Conservation (phyloP, 2,329 filamentous ascomycete genomes). For the Cercospora sesami region DNA sequence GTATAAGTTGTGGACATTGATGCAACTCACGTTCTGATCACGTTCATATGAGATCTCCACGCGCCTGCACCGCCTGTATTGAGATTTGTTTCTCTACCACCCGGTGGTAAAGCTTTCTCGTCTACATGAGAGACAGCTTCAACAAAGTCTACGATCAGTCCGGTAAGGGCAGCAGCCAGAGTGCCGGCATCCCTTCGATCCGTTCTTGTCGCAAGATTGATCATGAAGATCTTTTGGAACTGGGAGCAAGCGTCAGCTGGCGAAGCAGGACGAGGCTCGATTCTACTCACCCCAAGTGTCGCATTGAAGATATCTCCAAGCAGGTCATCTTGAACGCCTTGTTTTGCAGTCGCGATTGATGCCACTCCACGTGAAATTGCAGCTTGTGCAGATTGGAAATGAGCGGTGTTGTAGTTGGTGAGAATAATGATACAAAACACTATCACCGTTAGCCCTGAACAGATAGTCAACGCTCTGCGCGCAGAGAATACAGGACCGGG, state of each 20-base stretch:
- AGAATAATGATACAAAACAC: background rate
- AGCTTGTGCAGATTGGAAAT: background rate
- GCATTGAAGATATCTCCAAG: background rate
- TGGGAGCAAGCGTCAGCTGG: background rate
- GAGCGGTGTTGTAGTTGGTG: background rate
- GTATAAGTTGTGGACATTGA: background rate
- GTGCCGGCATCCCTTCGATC: constrained; percentile 54
- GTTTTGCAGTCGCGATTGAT: background rate
- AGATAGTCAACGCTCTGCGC: background rate
- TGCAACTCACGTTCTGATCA: background rate
- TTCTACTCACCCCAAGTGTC: background rate
- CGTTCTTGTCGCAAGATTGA: constrained; percentile 51
- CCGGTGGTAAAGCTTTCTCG: background rate
- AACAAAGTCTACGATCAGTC: constrained; percentile 48
- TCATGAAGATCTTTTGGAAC: constrained; percentile 55
- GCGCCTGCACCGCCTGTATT: background rate
- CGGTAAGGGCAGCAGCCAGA: constrained; percentile 48
- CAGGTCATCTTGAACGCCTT: background rate
- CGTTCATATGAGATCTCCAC: constrained; percentile 12
- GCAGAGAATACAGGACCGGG: background rate
- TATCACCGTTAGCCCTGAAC: background rate
- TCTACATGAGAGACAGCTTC: background rate
- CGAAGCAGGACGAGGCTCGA: background rate
- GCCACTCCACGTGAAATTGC: background rate
- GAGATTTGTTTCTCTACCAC: background rate